phyloP scores from a whole-genome alignment of 83 land plant species.

The Thuja plicata region DNA sequence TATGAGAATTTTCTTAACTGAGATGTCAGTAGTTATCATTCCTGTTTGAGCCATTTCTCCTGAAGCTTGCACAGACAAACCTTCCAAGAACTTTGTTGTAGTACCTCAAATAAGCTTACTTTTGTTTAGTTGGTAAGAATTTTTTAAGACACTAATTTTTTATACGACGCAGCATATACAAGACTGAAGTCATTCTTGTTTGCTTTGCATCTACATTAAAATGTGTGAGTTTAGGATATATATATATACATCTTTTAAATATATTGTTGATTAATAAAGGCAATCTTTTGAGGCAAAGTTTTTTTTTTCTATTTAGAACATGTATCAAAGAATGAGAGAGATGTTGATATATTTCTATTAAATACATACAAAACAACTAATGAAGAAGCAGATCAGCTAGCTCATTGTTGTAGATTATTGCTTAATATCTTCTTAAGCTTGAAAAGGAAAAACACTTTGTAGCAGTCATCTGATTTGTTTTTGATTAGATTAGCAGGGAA shows the following conservation, averaged over 20 bases:
- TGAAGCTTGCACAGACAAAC: not conserved
- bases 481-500: too few species aligned
- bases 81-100: not conserved
- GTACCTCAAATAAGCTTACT: not conserved
- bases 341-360: not conserved
- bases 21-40: not conserved
- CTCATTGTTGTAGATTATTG: too few species aligned
- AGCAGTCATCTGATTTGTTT: too few species aligned
- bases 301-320: not conserved
- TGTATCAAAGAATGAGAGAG: not conserved
- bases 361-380: not conserved
- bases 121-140: not conserved
- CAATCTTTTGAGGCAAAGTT: not conserved
- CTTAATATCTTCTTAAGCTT: too few species aligned
- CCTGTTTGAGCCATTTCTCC: not conserved
- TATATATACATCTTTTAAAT: not conserved
- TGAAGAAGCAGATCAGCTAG: not conserved
- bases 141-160: not conserved
- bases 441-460: too few species aligned
- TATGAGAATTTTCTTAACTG: not conserved
- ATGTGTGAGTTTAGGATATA: not conserved
- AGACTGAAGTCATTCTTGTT: not conserved
- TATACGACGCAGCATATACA: not conserved
- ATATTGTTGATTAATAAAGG: not conserved
- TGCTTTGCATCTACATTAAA: not conserved